phyloP scores from a whole-genome alignment of 2,329 filamentous ascomycete species.

The Alternaria burnsii region DNA sequence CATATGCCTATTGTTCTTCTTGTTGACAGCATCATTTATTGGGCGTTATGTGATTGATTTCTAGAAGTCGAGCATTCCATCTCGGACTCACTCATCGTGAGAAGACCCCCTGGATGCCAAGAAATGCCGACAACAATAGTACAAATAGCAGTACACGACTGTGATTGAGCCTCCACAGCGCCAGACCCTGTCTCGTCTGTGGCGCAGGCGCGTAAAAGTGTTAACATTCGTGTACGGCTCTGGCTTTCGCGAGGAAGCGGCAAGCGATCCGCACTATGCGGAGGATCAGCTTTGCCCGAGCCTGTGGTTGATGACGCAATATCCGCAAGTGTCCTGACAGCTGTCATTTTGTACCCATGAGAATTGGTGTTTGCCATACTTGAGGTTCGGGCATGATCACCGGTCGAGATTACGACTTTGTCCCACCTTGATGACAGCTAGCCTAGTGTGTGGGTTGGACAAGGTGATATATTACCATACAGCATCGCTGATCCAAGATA shows the following conservation, averaged over 20 bases:
- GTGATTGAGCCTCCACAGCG: conserved; percentile 20
- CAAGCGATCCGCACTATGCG: conserved; percentile 42
- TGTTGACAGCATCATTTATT: background rate
- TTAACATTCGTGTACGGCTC: conserved; percentile 28
- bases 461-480: conserved; percentile 3
- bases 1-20: background rate
- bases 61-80: background rate
- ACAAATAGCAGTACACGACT: conserved; percentile 11
- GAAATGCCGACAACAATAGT: conserved; percentile 1
- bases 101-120: background rate
- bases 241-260: conserved; percentile 45
- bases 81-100: background rate
- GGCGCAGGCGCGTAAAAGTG: conserved; percentile 29
- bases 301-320: conserved; percentile 41
- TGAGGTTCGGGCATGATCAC: conserved; percentile 6
- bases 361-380: conserved; percentile 16
- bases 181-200: conserved; percentile 26
- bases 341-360: conserved; percentile 10
- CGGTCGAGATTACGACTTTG: background rate
- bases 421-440: background rate
- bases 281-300: conserved; percentile 36
- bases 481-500: background rate
- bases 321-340: conserved; percentile 19
- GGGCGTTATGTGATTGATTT: background rate
- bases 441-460: background rate